A percentile compares a stretch with the other conserved stretches of the same genome.
These are phyloP conservation scores for Primulina eburnea DNA, from an alignment of 257 asterid species.

Conservation along the genomic window DNA sequence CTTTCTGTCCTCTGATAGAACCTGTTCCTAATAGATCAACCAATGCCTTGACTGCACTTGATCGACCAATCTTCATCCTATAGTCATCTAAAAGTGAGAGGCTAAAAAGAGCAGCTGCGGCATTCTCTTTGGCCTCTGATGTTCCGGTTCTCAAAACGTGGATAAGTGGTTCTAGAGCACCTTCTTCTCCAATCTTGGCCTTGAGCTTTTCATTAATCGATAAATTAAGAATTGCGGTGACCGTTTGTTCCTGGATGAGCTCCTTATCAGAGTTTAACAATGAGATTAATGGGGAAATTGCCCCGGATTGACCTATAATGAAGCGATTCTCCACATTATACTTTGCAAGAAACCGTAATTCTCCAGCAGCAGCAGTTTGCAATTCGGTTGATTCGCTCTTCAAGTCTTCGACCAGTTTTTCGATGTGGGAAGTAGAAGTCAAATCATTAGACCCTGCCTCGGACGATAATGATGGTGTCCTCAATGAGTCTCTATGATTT, in stretches of 20 bases:
- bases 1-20: slow-evolving; percentile 81
- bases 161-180: slow-evolving; percentile 80
- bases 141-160: slow-evolving; percentile 76
- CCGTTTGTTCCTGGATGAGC: slow-evolving; percentile 79
- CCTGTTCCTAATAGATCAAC: slow-evolving; percentile 77
- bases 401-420: slow-evolving; percentile 55
- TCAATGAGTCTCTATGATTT: slow-evolving; percentile 33
- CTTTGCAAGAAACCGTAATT: slow-evolving; percentile 75
- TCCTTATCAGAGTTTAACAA: slow-evolving; percentile 57
- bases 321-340: slow-evolving; percentile 70
- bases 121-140: slow-evolving; percentile 72
- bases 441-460: slow-evolving; percentile 44
- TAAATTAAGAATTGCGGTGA: slow-evolving; percentile 81
- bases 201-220: slow-evolving; percentile 68
- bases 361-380: slow-evolving; percentile 75
- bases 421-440: slow-evolving; percentile 60
- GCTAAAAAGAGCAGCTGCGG: slow-evolving; percentile 94
- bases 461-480: slow-evolving; percentile 45
- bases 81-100: slow-evolving; percentile 80
- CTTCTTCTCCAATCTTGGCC: slow-evolving; percentile 64
- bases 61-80: slow-evolving; percentile 74
- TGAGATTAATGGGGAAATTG: slow-evolving; percentile 63
- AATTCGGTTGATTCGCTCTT: slow-evolving; percentile 47
- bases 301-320: slow-evolving; percentile 75
- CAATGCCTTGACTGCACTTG: slow-evolving; percentile 77